A percentile compares a stretch with the other conserved stretches of the same genome.
Evolutionary conservation across 768 basidiomycete genomes (phyloP).

Genomic region (Tylopilus felleus): DNA sequence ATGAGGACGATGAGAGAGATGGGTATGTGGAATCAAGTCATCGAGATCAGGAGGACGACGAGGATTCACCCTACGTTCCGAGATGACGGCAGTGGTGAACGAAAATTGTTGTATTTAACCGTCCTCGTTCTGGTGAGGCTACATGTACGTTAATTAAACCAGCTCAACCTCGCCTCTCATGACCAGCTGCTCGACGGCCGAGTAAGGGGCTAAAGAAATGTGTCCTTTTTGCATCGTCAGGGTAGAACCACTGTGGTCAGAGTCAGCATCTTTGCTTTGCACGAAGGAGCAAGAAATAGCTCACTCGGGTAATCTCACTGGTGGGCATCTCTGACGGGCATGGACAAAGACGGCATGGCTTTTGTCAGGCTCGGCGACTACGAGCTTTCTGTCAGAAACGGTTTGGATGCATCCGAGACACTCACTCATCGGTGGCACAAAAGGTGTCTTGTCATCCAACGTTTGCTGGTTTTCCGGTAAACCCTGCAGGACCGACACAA

Average conservation of each 20-base stretch:
- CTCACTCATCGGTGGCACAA: conserved; percentile 75
- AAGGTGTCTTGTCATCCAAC: conserved; percentile 69
- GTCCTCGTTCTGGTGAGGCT: conserved; percentile 10
- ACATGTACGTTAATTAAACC: conserved; percentile 44
- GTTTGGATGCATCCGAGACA: conserved; percentile 6
- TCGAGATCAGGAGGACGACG: conserved; percentile 41
- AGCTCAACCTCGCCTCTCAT: conserved; percentile 72
- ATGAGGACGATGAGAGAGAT: conserved; percentile 44
- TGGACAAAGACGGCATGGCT: conserved; percentile 77
- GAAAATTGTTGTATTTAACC: conserved; percentile 5
- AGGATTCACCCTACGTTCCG: conserved; percentile 44
- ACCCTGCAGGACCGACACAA: conserved; percentile 75
- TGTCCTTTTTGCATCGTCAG: conserved; percentile 77
- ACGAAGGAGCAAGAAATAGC: conserved; percentile 22
- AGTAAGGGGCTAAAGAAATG: conserved; percentile 77
- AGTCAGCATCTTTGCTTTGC: background rate
- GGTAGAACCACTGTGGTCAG: conserved; percentile 53
- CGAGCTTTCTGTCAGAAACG: conserved; percentile 6
- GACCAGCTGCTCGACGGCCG: conserved; percentile 71
- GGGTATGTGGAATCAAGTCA: conserved; percentile 36
- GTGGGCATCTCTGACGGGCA: conserved; percentile 68
- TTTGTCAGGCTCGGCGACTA: conserved; percentile 79
- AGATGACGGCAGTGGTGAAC: conserved; percentile 19
- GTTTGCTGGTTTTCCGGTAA: conserved; percentile 74
- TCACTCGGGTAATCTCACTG: conserved; percentile 66